Evolutionary conservation across 108 stramenopile genomes (phyloP), one percentile per base, ranked within the genome.

Genomic region (Nitzschia palea): DNA sequence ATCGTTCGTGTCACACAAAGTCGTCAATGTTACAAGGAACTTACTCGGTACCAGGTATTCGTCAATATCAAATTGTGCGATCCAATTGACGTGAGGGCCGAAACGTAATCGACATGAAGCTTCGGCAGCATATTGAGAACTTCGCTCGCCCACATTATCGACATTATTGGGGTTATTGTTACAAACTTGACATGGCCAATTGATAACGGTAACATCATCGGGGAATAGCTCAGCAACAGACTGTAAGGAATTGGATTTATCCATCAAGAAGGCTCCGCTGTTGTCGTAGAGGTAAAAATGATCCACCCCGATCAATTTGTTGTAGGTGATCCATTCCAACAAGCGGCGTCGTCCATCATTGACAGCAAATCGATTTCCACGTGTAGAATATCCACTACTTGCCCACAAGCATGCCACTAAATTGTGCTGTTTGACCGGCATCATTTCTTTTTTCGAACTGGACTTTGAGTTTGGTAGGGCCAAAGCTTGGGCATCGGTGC

Each of bases 251-350:
- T 81, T 73, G 44, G 70, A 66, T 28, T 52, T 20, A 42, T 57
- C 67, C 12, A 29, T 40, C 14, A 45, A 50, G 51, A 84, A 84
- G 23, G 90, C 94, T 15, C 77, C 86, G 18, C 77, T 78, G 66
- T 95, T 95, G 78, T 95, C 94, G 47, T 89, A 94, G 3, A 94
- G 64, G 60, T 91, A 95, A 45, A 95, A 77, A 59, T 95, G 94
- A 51, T 95, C 90, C 40, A 92, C 86, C 2, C 94, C 94, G 10
- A 86, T 68, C 60, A 90, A 36, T 40, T 84, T 66, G 53, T 90
- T 78, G 71, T 87, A 92, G 9, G 86, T 74, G 4, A 95, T 65
- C 86, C 88, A 95, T 62, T 95, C 90, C 57, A 81, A 62, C 55
- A 95, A 67, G 2, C 94, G 83, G 15, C 87, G 71, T 54, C 86